Evolutionary conservation across 345 rosid genomes (phyloP).

Genomic region (Diplotaxis tenuifolia): DNA sequence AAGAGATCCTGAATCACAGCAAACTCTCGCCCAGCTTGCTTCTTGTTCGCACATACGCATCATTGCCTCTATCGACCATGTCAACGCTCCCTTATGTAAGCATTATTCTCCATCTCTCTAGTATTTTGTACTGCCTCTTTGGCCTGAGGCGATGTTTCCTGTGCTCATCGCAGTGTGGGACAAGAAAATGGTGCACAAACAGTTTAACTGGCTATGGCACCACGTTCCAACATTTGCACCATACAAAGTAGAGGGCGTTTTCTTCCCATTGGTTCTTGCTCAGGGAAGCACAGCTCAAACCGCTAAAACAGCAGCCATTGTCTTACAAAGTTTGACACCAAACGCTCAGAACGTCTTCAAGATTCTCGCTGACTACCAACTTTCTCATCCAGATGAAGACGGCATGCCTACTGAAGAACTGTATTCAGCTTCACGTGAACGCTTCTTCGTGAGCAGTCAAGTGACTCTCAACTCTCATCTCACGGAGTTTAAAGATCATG

Average conservation of each 20-base stretch:
- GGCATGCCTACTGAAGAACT: constrained; percentile 75
- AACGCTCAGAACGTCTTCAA: constrained; percentile 89
- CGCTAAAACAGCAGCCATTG: constrained; percentile 87
- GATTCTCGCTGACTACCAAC: constrained; percentile 76
- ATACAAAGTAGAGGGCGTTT: constrained; percentile 76
- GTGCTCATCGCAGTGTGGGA: constrained; percentile 70
- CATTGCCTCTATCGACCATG: constrained; percentile 90
- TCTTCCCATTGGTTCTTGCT: constrained; percentile 78
- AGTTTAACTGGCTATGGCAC: constrained; percentile 89
- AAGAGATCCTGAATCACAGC: constrained; percentile 80
- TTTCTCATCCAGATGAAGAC: constrained; percentile 82
- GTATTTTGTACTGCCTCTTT: neutral
- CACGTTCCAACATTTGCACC: constrained; percentile 88
- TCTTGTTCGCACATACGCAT: constrained; percentile 68
- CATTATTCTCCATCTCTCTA: constrained; percentile 6
- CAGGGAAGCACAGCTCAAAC: constrained; percentile 62
- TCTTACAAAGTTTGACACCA: constrained; percentile 87
- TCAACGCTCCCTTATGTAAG: constrained; percentile 82
- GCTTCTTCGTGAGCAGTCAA: constrained; percentile 86
- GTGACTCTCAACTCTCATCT: constrained; percentile 82
- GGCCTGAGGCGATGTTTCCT: neutral
- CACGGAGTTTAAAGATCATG: constrained; percentile 94
- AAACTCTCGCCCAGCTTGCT: constrained; percentile 72
- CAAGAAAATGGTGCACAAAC: constrained; percentile 94
- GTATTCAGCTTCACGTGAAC: constrained; percentile 68